Percentiles rank a stretch among this genome's conserved stretches.
Conservation (phyloP, 139 green algal species). For the Coelastrella sp. region DNA sequence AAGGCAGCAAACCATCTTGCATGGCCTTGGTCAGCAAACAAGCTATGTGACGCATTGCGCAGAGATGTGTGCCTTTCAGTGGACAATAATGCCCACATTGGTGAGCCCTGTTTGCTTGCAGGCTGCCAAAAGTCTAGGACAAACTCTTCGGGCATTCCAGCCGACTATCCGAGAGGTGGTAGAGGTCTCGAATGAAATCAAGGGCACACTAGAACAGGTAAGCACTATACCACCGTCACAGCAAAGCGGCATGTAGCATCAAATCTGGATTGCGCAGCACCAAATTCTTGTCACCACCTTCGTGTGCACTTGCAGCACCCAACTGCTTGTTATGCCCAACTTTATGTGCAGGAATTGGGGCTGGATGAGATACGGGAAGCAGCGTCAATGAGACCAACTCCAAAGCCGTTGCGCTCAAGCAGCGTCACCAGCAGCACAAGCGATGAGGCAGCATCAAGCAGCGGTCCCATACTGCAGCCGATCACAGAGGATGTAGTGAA, state of each 20-base stretch:
- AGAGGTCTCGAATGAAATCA: slow-evolving; percentile 90
- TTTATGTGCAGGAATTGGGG: slow-evolving; percentile 85
- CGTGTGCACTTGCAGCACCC: no score
- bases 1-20: no score
- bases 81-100: neutral
- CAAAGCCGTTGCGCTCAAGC: slow-evolving; percentile 1
- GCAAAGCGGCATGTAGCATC: neutral
- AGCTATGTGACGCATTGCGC: no score
- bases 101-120: slow-evolving; percentile 54
- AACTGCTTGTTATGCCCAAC: no score
- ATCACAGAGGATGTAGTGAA: slow-evolving; percentile 52
- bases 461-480: neutral
- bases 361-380: slow-evolving; percentile 90
- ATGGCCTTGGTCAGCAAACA: neutral
- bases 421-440: slow-evolving; percentile 36
- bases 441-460: neutral
- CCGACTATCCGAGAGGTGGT: slow-evolving; percentile 96
- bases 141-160: slow-evolving; percentile 86
- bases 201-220: slow-evolving; percentile 85
- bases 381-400: slow-evolving; percentile 37
- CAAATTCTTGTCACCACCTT: no score
- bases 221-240: neutral
- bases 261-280: neutral
- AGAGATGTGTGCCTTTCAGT: no score
- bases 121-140: slow-evolving; percentile 91